Evolutionary conservation across 2,329 filamentous ascomycete species (phyloP), one percentile per base, ranked within the genome.

Genomic region (Colletotrichum plurivorum): DNA sequence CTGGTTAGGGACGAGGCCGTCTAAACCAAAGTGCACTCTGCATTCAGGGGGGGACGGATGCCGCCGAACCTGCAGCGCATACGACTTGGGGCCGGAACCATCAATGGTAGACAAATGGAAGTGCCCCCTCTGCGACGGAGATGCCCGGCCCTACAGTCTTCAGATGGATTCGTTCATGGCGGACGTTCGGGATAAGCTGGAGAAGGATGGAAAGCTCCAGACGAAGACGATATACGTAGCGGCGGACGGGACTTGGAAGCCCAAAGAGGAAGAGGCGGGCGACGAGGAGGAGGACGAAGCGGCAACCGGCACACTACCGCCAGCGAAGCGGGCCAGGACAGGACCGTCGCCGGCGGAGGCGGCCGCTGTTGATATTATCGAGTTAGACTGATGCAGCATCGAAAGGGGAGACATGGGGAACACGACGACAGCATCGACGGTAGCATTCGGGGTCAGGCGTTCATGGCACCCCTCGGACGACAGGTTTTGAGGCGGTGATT

Each of bases 111-210:
- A 96, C 75, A 88, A 89, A 60, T 98, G 95, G 94, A 92, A 88
- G 71, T 99, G 96, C 74, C 96, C 96, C 0, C 89, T 97, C 36
- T 98, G 95, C 78, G 84, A 85, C 27, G 83, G 82, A 39, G 95
- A 98, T 78, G 94, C 93, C 12, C 88, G 95, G 15, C 96, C 95
- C 0, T 83, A 85, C 25, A 88, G 83, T 69, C 85, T 98, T 1
- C 79, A 89, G 2, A 83, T 95, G 6, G 95, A 98, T 75, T 88
- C 88, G 2, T 98, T 94, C 76, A 83, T 98, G 52, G 76, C 85
- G 13, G 80, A 87, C 0, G 89, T 98, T 0, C 85, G 89, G 15
- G 74, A 79, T 1, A 78, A 85, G 54, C 82, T 97, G 8, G 36
- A 75, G 5, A 62, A 67, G 12, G 62, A 63, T 6, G 73, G 74